These are phyloP conservation scores for Mycena belliarum DNA, from an alignment of 768 basidiomycete species.

Conservation along the genomic window DNA sequence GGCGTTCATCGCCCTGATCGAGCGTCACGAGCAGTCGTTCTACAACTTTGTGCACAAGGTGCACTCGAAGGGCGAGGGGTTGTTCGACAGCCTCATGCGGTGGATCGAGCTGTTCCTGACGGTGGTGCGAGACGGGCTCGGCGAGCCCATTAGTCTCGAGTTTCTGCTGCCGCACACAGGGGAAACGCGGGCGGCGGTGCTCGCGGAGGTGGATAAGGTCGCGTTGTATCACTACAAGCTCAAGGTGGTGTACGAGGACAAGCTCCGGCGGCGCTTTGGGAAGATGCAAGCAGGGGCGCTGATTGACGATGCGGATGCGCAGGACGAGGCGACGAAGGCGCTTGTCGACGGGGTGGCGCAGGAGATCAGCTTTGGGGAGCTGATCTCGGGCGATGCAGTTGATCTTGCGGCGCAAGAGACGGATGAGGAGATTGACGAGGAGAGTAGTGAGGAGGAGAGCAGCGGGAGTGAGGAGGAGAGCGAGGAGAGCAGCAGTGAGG, in stretches of 20 bases:
- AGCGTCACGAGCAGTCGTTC: slow-evolving; percentile 93
- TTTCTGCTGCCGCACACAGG: slow-evolving; percentile 85
- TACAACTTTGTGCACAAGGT: slow-evolving; percentile 98
- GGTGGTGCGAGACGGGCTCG: slow-evolving; percentile 86
- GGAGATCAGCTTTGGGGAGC: slow-evolving; percentile 80
- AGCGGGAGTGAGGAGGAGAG: slow-evolving; percentile 7
- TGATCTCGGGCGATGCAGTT: slow-evolving; percentile 75
- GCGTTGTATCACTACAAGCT: slow-evolving; percentile 92
- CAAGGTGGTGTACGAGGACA: slow-evolving; percentile 91
- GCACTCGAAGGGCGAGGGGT: slow-evolving; percentile 91
- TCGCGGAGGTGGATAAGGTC: slow-evolving; percentile 86
- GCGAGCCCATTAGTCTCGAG: slow-evolving; percentile 77
- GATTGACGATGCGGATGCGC: slow-evolving; percentile 58
- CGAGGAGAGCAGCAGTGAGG: slow-evolving; percentile 21
- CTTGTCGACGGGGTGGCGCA: slow-evolving; percentile 80
- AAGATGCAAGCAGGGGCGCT: slow-evolving; percentile 46
- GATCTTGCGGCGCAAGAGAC: slow-evolving; percentile 79
- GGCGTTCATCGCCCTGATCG: slow-evolving; percentile 89
- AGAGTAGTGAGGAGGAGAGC: slow-evolving; percentile 25
- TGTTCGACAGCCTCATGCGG: slow-evolving; percentile 92
- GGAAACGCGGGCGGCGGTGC: slow-evolving; percentile 70
- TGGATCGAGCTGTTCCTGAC: slow-evolving; percentile 97
- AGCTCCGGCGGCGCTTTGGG: slow-evolving; percentile 83
- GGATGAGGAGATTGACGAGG: slow-evolving; percentile 43
- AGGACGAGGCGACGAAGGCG: slow-evolving; percentile 81